phyloP scores from a whole-genome alignment of 441 rosid genomes.

The Kokia cookei region DNA sequence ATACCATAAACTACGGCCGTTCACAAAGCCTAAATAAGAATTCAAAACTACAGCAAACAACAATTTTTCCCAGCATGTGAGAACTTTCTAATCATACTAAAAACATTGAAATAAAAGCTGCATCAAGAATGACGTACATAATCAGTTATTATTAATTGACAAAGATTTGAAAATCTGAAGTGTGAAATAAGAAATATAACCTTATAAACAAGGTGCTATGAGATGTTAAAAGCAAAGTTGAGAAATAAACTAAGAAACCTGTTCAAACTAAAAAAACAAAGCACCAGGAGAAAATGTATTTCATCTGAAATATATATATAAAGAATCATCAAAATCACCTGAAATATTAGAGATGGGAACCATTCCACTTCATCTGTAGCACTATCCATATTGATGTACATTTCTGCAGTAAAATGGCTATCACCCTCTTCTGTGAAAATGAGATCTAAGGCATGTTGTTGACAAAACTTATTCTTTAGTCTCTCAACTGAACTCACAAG shows the following conservation, averaged over 20 bases:
- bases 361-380: slow-evolving; percentile 67
- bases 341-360: slow-evolving; percentile 90
- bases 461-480: slow-evolving; percentile 87
- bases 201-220: background rate
- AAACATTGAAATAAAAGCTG: background rate
- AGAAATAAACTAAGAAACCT: background rate
- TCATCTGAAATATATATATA: slow-evolving; percentile 72
- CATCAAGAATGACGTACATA: background rate
- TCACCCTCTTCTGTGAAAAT: slow-evolving; percentile 98
- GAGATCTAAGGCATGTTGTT: slow-evolving; percentile 94
- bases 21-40: background rate
- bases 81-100: background rate
- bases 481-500: slow-evolving; percentile 81
- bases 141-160: background rate
- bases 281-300: background rate
- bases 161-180: background rate
- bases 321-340: slow-evolving; percentile 40
- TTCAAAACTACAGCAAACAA: background rate
- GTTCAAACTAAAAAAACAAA: background rate
- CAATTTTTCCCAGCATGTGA: background rate
- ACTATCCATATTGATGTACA: slow-evolving; percentile 83
- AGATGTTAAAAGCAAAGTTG: background rate
- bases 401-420: slow-evolving; percentile 81
- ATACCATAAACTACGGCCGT: background rate
- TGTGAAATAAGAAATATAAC: background rate